Percentiles rank a stretch among this genome's conserved stretches.
phyloP scores from a whole-genome alignment of 805 yeast species.

The Tetrapisispora iriomotensis region DNA sequence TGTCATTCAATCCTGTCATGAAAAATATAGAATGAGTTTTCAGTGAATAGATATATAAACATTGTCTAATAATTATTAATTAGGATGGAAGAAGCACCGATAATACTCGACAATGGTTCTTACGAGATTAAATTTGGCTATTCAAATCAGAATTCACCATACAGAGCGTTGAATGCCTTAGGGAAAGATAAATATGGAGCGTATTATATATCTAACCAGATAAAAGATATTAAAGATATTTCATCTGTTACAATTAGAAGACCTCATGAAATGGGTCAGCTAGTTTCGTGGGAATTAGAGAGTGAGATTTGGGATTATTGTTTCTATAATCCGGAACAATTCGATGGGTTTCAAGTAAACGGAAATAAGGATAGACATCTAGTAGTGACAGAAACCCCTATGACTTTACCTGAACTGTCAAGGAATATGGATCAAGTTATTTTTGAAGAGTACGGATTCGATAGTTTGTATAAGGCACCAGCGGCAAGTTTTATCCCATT shows the following conservation, averaged over 20 bases:
- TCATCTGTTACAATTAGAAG: conserved; percentile 66
- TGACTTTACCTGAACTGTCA: conserved; percentile 71
- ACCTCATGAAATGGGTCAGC: conserved; percentile 82
- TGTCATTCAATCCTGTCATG: too few relatives aligned
- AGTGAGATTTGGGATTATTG: conserved; percentile 85
- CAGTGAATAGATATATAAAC: too few relatives aligned
- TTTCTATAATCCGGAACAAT: conserved; percentile 38
- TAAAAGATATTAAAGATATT: conserved; percentile 54
- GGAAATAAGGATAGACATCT: conserved; percentile 45
- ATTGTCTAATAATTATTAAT: too few relatives aligned
- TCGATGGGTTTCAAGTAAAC: conserved; percentile 35
- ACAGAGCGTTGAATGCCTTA: conserved; percentile 55
- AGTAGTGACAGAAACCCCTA: conserved; percentile 70
- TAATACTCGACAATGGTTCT: conserved; percentile 86
- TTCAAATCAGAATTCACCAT: conserved; percentile 34
- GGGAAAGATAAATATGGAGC: conserved; percentile 68
- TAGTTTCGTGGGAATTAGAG: conserved; percentile 85
- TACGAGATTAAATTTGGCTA: conserved; percentile 65
- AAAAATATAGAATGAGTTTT: too few relatives aligned
- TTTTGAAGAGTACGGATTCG: conserved; percentile 87
- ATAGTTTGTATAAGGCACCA: conserved; percentile 56
- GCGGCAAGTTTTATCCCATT: conserved; percentile 57
- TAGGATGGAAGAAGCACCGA: conserved; percentile 20
- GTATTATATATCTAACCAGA: conserved; percentile 62
- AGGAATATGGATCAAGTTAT: conserved; percentile 82